Evolutionary conservation across 495 filamentous ascomycete genomes (phyloP), one percentile per base, ranked within the genome.

Genomic region (Achaetomiella virescens): DNA sequence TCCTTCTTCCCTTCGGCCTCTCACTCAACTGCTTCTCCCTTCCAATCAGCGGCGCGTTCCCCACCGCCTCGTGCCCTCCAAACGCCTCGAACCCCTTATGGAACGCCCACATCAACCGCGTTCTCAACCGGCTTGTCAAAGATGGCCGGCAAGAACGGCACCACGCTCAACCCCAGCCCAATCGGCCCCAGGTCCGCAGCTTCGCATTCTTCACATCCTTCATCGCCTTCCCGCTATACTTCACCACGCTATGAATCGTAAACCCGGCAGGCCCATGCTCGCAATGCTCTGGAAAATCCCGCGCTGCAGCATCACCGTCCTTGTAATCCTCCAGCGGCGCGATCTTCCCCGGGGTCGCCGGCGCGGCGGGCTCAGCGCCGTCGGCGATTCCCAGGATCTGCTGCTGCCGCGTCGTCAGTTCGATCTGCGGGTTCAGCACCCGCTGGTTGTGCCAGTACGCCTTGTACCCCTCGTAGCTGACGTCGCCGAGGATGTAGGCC

Each of bases 121-220:
- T 88, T 76, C 69, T 97, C 93, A 22, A 98, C 89, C 10, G 93
- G 91, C 65, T 96, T 81, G 63, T 98, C 93, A 66, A 97, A 98
- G 38, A 97, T 66, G 53, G 78, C 91, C 0, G 93, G 93, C 43
- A 98, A 72, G 70, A 90, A 87, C 8, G 93, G 93, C 21, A 98
- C 92, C 33, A 91, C 83, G 5, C 89, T 76, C 46, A 98, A 74
- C 49, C 93, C 93, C 29, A 98, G 80, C 60, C 93, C 93, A 42
- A 98, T 95, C 5, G 93, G 93, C 11, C 82, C 84, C 84, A 98
- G 0, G 89, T 90, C 53, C 91, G 74, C 9, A 97, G 57, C 10
- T 76, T 80, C 46, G 74, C 72, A 64, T 83, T 93, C 78, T 93
- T 91, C 20, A 74, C 75, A 63, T 87, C 75, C 72, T 91, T 96